Evolutionary conservation across 768 basidiomycete species (phyloP).

Genomic region (Mycena rebaudengoi): DNA sequence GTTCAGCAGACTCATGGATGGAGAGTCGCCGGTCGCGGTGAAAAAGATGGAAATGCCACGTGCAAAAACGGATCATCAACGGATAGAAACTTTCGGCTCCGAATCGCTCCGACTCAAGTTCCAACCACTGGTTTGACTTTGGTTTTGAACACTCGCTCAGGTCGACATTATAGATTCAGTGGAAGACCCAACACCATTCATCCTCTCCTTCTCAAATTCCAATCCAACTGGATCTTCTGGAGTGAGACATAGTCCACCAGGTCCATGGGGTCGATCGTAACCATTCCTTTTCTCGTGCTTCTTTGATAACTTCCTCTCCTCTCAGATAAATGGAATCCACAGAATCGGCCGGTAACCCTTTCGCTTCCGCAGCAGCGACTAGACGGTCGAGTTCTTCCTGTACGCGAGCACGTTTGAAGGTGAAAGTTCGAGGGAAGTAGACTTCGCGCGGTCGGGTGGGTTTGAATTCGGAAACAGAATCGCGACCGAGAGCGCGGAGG

Average conservation of each 20-base stretch:
- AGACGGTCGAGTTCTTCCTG: slow-evolving; percentile 17
- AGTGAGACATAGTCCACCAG: slow-evolving; percentile 19
- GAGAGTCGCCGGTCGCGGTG: too few relatives aligned
- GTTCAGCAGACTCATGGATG: too few relatives aligned
- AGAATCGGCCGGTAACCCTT: slow-evolving; percentile 15
- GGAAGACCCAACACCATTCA: slow-evolving; percentile 16
- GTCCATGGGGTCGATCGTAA: slow-evolving; percentile 23
- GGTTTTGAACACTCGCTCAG: slow-evolving; percentile 11
- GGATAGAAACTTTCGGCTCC: too few relatives aligned
- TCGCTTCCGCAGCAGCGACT: slow-evolving; percentile 7
- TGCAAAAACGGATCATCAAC: too few relatives aligned
- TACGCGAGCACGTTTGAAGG: slow-evolving; percentile 18
- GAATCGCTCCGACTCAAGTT: too few relatives aligned
- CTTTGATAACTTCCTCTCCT: slow-evolving; percentile 13
- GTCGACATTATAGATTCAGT: slow-evolving; percentile 8
- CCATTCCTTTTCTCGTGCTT: slow-evolving; percentile 23
- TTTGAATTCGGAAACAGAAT: slow-evolving; percentile 16
- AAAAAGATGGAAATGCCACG: too few relatives aligned
- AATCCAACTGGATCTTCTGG: slow-evolving; percentile 20
- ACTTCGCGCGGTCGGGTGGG: slow-evolving; percentile 15
- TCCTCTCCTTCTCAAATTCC: slow-evolving; percentile 23
- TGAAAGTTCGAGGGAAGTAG: slow-evolving; percentile 21
- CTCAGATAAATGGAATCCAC: slow-evolving; percentile 21
- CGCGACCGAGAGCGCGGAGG: slow-evolving; percentile 19
- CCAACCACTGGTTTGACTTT: too few relatives aligned